Evolutionary conservation across 2,329 filamentous ascomycete genomes (phyloP).

Genomic region (Exophiala mesophila): DNA sequence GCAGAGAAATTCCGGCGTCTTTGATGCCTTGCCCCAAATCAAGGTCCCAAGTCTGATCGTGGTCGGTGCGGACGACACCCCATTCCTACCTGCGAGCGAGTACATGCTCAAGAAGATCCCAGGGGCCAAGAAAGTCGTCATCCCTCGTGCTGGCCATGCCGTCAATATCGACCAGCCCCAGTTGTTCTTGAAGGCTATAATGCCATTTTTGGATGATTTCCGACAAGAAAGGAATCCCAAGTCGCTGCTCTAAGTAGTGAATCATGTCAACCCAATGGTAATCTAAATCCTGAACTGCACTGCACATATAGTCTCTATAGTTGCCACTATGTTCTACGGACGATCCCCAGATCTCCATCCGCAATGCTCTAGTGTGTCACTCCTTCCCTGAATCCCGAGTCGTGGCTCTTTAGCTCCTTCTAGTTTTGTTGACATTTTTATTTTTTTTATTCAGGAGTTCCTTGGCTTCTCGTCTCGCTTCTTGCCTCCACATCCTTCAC

Average conservation of each 20-base stretch:
- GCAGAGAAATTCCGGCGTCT: slow-evolving; percentile 14
- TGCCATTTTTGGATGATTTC: slow-evolving; percentile 10
- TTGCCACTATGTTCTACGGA: too few species aligned
- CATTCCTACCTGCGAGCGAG: slow-evolving; percentile 18
- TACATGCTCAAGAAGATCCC: slow-evolving; percentile 21
- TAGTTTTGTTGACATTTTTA: too few species aligned
- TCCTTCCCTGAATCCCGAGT: too few species aligned
- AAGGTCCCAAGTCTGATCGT: slow-evolving; percentile 18
- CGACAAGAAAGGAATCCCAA: not conserved
- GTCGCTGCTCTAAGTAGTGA: not conserved
- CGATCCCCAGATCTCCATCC: too few species aligned
- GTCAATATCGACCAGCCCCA: slow-evolving; percentile 10
- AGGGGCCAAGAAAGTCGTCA: slow-evolving; percentile 16
- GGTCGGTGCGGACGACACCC: slow-evolving; percentile 19
- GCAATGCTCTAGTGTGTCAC: too few species aligned
- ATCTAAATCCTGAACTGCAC: too few species aligned
- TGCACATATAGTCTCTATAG: too few species aligned
- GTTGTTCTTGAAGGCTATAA: slow-evolving; percentile 14
- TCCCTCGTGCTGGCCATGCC: slow-evolving; percentile 13
- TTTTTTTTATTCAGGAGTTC: too few species aligned
- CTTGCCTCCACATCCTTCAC: slow-evolving; percentile 62
- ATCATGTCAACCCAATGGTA: too few species aligned
- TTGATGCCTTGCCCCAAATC: slow-evolving; percentile 6
- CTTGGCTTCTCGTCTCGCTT: too few species aligned
- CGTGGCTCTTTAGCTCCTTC: too few species aligned